Conservation (phyloP, 1,284 basidiomycete species). For the Marasmius tenuissimus region DNA sequence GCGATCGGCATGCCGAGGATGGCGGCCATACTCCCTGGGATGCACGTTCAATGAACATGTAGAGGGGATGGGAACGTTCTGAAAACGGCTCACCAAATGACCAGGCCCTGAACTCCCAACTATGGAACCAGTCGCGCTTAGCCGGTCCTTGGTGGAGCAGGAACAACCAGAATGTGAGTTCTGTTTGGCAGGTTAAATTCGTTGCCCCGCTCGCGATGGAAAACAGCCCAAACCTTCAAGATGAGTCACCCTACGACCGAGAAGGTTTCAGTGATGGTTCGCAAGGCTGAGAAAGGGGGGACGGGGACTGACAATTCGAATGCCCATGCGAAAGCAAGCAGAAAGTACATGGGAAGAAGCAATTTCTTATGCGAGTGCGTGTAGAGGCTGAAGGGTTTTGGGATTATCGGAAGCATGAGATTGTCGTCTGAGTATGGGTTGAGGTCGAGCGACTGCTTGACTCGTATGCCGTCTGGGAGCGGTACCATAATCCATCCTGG, state of each 20-base stretch:
- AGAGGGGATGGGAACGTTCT: constrained; percentile 4
- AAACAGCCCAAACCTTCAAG: constrained; percentile 56
- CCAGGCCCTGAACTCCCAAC: constrained; percentile 66
- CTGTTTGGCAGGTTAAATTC: constrained; percentile 32
- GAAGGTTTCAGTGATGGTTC: background rate
- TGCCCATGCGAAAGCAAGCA: constrained; percentile 68
- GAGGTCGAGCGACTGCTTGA: background rate
- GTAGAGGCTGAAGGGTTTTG: constrained; percentile 53
- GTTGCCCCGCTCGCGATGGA: constrained; percentile 6
- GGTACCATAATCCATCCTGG: background rate
- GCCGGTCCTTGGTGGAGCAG: constrained; percentile 68
- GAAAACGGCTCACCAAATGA: constrained; percentile 45
- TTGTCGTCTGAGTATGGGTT: background rate
- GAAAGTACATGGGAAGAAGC: constrained; percentile 65
- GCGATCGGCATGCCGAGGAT: constrained; percentile 70
- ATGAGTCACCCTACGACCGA: constrained; percentile 61
- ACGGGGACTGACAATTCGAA: constrained; percentile 60
- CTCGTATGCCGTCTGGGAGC: background rate
- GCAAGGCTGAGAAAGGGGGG: constrained; percentile 2
- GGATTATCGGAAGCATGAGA: background rate
- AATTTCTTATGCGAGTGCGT: constrained; percentile 40
- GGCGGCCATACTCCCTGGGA: constrained; percentile 57
- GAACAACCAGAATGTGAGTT: constrained; percentile 77
- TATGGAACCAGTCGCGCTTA: constrained; percentile 69
- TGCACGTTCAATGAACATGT: constrained; percentile 10